Evolutionary conservation across 169 alveolate species (phyloP), one percentile per base, ranked within the genome.

Genomic region (Toxoplasma gondii): DNA sequence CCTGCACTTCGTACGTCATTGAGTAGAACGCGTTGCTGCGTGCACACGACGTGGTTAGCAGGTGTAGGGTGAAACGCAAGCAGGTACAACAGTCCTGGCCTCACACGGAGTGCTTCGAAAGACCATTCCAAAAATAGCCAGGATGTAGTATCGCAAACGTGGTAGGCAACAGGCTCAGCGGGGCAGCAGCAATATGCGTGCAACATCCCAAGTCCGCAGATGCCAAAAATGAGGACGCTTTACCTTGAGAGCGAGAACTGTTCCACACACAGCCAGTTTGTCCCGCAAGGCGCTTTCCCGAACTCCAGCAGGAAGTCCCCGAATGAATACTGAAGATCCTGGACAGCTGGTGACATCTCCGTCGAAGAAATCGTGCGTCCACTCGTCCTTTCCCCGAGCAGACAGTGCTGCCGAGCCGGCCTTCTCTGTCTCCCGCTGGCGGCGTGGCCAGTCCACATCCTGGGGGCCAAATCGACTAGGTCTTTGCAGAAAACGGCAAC

Each of bases 341-440:
- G 86, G 86, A 27, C 86, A 78, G 49, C 49, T 36, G 7, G 86
- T 36, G 24, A 78, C 45, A 27, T 78, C 86, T n/a, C 86, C 86
- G 22, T 78, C 86, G 45, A 78, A 78, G n/a, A 78, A 78, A 78
- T 78, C 86, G 45, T 78, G 86, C 2, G 1, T 27, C 86, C 86
- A 78, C 4, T 78, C 43, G 86, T 38, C 86, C 10, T n/a, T 7
- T 19, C 27, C 43, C 4, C 49, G 45, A 2, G 45, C 39, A 10
- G 86, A 16, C 2, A 17, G 45, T 4, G 9, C 86, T 41, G 4
- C 44, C 2, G 16, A 17, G 86, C 44, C 86, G 44, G 2, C 10
- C 86, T 1, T 36, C 86, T n/a, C 44, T 0, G 86, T 19, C 82
- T 69, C 86, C 9, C 86, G 49, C 22, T 78, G 45, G 1, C 86